These are phyloP conservation scores for Aspergillus intermedius DNA, from an alignment of 2,329 filamentous ascomycete species.

Conservation along the genomic window DNA sequence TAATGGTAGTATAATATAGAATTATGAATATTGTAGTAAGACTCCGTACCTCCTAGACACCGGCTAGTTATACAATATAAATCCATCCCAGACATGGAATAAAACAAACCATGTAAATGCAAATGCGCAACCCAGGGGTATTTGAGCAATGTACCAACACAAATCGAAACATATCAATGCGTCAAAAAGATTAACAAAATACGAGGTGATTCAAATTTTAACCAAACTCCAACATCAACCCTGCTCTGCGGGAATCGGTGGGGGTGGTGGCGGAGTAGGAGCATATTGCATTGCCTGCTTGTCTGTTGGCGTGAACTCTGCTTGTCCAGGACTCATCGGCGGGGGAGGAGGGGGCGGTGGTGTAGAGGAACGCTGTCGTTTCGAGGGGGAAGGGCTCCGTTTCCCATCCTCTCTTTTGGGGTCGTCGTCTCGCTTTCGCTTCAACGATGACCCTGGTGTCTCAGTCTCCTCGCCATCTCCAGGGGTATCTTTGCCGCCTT, in stretches of 20 bases:
- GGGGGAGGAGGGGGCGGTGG: conserved; percentile 32
- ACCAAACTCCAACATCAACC: background rate
- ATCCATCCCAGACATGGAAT: background rate
- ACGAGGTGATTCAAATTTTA: too few relatives aligned
- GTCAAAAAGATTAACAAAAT: background rate
- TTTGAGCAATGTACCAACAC: background rate
- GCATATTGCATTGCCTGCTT: conserved; percentile 14
- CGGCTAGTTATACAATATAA: too few relatives aligned
- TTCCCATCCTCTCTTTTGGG: conserved; percentile 20
- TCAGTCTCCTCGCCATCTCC: conserved; percentile 2
- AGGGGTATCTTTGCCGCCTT: conserved; percentile 19
- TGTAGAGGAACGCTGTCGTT: conserved; percentile 47
- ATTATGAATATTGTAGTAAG: background rate
- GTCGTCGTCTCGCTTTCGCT: conserved; percentile 57
- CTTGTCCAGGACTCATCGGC: conserved; percentile 14
- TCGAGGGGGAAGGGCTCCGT: conserved; percentile 46
- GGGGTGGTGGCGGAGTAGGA: conserved; percentile 25
- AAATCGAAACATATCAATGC: background rate
- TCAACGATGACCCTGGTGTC: conserved; percentile 31
- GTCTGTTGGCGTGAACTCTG: conserved; percentile 14
- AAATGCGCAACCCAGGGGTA: background rate
- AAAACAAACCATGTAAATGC: background rate
- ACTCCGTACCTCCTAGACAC: too few relatives aligned
- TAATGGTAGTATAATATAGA: background rate
- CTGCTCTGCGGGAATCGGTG: conserved; percentile 23